Evolutionary conservation across 768 basidiomycete genomes (phyloP).

Genomic region (Suillus plorans): DNA sequence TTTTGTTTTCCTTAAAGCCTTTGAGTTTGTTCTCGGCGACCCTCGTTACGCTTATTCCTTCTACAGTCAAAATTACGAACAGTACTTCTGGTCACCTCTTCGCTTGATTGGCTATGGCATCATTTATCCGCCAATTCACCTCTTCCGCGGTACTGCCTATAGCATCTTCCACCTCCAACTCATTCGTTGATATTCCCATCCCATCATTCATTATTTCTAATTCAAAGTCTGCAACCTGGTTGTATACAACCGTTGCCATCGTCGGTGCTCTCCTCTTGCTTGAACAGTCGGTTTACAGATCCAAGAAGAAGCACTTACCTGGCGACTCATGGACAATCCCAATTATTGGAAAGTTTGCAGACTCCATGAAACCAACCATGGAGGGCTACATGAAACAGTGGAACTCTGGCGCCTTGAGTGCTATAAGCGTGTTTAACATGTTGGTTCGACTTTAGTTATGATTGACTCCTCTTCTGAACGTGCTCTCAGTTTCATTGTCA

Average conservation of each 20-base stretch:
- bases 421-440: conserved; percentile 98
- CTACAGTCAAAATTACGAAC: neutral
- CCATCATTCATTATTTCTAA: conserved; percentile 42
- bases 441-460: conserved; percentile 35
- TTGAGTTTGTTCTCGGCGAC: neutral
- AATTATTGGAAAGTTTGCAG: conserved; percentile 94
- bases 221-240: conserved; percentile 41
- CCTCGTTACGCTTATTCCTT: neutral
- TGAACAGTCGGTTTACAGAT: conserved; percentile 87
- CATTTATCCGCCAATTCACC: conserved; percentile 26
- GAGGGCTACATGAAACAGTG: conserved; percentile 92
- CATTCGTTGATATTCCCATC: conserved; percentile 45
- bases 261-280: conserved; percentile 74
- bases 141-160: conserved; percentile 32
- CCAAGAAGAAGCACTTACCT: conserved; percentile 86
- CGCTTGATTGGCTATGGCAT: conserved; percentile 29
- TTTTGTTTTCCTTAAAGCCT: neutral
- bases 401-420: conserved; percentile 85
- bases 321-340: conserved; percentile 93
- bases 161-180: conserved; percentile 44
- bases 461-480: neutral
- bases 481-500: conserved; percentile 89
- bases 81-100: neutral
- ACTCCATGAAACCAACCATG: conserved; percentile 89
- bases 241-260: conserved; percentile 69